Conservation (phyloP, 129 eudicot species). For the Dittrichia graveolens region DNA sequence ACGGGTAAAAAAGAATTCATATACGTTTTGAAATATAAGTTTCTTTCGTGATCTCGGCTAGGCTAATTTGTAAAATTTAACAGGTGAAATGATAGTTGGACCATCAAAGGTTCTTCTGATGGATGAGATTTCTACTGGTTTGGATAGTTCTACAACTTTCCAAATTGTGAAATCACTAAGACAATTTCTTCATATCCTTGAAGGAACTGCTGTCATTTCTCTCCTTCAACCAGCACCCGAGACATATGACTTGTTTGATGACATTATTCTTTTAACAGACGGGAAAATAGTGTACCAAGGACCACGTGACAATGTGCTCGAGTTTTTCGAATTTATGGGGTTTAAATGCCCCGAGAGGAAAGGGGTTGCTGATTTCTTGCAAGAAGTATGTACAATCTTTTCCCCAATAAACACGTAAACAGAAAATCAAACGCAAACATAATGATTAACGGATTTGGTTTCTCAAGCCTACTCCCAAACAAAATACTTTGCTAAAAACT, state of each 20-base stretch:
- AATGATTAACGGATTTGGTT: too few relatives aligned
- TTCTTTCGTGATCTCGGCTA: neutral
- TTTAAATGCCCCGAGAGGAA: constrained; percentile 64
- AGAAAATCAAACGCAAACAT: too few relatives aligned
- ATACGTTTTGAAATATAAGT: neutral
- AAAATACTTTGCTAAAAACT: too few relatives aligned
- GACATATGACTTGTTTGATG: constrained; percentile 70
- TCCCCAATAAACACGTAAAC: too few relatives aligned
- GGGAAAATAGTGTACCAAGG: constrained; percentile 74
- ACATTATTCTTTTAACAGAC: constrained; percentile 62
- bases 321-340: constrained; percentile 61
- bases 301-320: constrained; percentile 68
- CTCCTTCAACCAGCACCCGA: constrained; percentile 85
- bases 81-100: constrained; percentile 74
- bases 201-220: constrained; percentile 70
- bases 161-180: constrained; percentile 58
- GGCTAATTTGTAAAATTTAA: neutral
- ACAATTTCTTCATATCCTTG: constrained; percentile 57
- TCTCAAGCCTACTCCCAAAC: too few relatives aligned
- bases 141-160: constrained; percentile 72
- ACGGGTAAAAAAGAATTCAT: constrained; percentile 43
- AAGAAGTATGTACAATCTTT: constrained; percentile 45
- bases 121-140: constrained; percentile 76
- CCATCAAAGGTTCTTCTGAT: constrained; percentile 58
- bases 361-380: constrained; percentile 67